Base-by-base conservation (phyloP, 2,329 filamentous ascomycete genomes). In the Arthroderma sp. region DNA sequence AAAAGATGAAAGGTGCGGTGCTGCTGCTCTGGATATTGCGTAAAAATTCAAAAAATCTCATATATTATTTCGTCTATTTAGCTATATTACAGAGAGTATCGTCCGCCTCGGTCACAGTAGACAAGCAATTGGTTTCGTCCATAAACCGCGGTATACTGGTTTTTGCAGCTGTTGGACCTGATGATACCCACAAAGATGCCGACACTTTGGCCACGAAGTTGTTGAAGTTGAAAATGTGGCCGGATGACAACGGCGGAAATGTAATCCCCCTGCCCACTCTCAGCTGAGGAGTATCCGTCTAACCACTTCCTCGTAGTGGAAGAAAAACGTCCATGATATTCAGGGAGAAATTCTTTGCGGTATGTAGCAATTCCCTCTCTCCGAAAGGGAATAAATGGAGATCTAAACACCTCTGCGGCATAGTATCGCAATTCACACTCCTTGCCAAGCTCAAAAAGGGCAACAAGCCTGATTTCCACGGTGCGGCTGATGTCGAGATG, bases 401-500 rank as follows among this genome's bases (percentile, higher is more conserved):
- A n/a, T n/a, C n/a, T n/a, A n/a, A n/a, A 32, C 36, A 30, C 43
- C 30, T 5, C 29, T 15, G 9, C 4, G 28, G 36, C 11, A 10
- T 58, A 93, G 89, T 98, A 38, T 96, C 91, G 9, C 91, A 98
- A 66, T 98, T 98, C 60, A 98, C 91, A 2, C 75, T 98, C 6
- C 74, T 94, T 41, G 93, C 87, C 39, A 83, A 81, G 38, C 88
- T 88, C n/a, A 94, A 88, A 60, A 96, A 96, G 64, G 89, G 89
- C 50, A 88, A 80, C 59, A 96, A 94, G 63, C 93, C 91, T 31
- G 84, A 93, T 61, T 98, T 98, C 56, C 89, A 94, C 61, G 84
- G 83, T 8, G 88, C 91, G 4, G 81, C 89, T 49, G 77, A 77
- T 40, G 81, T 81, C 3, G 78, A 84, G 7, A 78, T 88, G 46